Percentiles rank a stretch among this genome's conserved stretches.
phyloP scores from a whole-genome alignment of 371 early-diverging fungal species.

The Massospora cicadina region DNA sequence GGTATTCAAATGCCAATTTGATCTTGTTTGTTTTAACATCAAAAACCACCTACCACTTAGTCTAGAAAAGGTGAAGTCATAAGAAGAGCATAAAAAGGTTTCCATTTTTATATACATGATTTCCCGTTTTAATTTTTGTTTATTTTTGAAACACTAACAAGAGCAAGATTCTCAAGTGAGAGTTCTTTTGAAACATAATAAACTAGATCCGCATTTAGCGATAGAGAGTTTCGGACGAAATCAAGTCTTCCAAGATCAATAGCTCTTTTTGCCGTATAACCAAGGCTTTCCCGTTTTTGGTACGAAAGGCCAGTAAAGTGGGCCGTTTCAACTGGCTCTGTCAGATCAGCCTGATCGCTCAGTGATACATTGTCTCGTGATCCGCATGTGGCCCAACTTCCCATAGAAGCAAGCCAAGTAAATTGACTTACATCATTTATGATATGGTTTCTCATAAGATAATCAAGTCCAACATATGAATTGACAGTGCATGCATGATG shows the following conservation, averaged over 20 bases:
- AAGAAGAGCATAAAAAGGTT: no score
- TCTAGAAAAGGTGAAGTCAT: no score
- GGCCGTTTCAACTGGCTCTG: constrained; percentile 13
- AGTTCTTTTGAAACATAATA: constrained; percentile 42
- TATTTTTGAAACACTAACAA: constrained; percentile 29
- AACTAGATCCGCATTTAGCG: constrained; percentile 37
- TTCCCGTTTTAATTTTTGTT: not conserved
- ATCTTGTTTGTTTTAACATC: no score
- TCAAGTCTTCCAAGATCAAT: constrained; percentile 43
- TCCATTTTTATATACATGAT: no score
- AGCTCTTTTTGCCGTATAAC: constrained; percentile 54
- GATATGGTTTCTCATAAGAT: constrained; percentile 22
- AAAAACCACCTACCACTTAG: no score
- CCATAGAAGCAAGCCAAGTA: constrained; percentile 37
- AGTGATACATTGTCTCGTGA: constrained; percentile 11
- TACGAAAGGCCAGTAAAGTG: constrained; percentile 42
- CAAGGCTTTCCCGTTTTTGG: constrained; percentile 37
- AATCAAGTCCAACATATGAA: constrained; percentile 50
- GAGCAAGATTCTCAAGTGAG: constrained; percentile 51
- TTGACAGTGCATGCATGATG: constrained; percentile 70
- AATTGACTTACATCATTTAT: constrained; percentile 31
- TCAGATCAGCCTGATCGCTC: not conserved
- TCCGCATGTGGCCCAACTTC: constrained; percentile 55
- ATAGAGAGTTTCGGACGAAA: constrained; percentile 27
- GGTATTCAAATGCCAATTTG: no score